phyloP scores from a whole-genome alignment of 352 stramenopile genomes.

The Hyaloperonospora arabidopsidis region DNA sequence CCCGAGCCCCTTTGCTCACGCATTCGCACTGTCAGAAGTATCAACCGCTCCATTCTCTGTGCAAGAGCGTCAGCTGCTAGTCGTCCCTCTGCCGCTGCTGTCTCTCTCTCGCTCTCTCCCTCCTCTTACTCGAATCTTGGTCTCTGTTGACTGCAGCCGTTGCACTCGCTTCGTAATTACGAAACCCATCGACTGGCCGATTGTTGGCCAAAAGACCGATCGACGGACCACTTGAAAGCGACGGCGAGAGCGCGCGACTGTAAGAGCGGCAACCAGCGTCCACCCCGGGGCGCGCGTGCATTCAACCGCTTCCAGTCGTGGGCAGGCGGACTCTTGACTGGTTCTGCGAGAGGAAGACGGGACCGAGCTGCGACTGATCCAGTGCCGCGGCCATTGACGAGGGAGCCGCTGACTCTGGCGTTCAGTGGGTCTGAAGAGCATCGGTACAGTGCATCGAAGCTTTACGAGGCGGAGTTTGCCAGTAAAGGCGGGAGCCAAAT shows the following conservation, averaged over 20 bases:
- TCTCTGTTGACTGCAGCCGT: too few relatives aligned
- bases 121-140: too few relatives aligned
- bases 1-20: too few relatives aligned
- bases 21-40: too few relatives aligned
- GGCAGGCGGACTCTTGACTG: conserved; percentile 22
- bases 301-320: conserved; percentile 29
- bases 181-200: too few relatives aligned
- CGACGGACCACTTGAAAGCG: conserved; percentile 20
- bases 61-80: too few relatives aligned
- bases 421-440: background rate
- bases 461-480: background rate
- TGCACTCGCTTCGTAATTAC: too few relatives aligned
- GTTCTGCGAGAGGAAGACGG: conserved; percentile 9
- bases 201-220: conserved; percentile 1
- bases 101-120: too few relatives aligned
- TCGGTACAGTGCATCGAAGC: conserved; percentile 4
- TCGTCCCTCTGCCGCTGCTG: too few relatives aligned
- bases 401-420: background rate
- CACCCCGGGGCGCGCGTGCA: conserved; percentile 18
- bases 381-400: background rate
- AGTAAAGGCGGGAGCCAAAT: conserved; percentile 10
- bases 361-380: conserved; percentile 23
- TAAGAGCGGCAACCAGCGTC: conserved; percentile 16
- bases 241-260: conserved; percentile 8
- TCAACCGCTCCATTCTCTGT: too few relatives aligned